Percentiles rank a stretch among this genome's conserved stretches.
Evolutionary conservation across 176 grass and related monocot species (phyloP).

Genomic region (Juncus effusus): DNA sequence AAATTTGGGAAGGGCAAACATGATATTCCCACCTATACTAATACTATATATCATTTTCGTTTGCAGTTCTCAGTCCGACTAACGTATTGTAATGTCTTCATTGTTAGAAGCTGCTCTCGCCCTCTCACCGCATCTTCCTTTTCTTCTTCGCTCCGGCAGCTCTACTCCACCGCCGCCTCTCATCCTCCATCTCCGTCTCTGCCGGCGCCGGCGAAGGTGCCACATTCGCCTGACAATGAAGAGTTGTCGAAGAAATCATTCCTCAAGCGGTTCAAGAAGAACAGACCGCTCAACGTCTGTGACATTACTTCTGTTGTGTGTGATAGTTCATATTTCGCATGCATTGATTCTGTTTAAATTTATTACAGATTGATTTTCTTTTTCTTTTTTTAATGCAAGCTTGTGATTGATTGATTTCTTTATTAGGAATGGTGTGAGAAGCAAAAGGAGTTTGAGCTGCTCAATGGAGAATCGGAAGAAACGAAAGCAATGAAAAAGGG

Average conservation of each 20-base stretch:
- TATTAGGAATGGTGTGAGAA: constrained; percentile 91
- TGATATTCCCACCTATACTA: no score
- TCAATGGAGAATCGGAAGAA: constrained; percentile 47
- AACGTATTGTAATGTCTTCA: constrained; percentile 42
- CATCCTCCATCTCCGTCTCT: constrained; percentile 10
- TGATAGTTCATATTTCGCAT: neutral
- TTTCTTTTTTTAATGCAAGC: neutral
- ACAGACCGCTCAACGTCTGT: constrained; percentile 52
- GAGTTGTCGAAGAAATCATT: constrained; percentile 43
- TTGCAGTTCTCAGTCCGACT: no score
- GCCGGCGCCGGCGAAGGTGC: neutral
- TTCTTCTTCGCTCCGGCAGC: constrained; percentile 14
- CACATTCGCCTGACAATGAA: constrained; percentile 51
- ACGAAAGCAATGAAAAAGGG: constrained; percentile 80
- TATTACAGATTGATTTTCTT: neutral
- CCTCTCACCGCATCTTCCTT: constrained; percentile 26
- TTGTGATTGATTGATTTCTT: neutral
- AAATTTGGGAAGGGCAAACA: no score
- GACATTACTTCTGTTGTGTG: constrained; percentile 77
- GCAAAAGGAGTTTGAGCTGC: constrained; percentile 76
- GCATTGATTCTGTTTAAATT: neutral
- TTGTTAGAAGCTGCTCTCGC: constrained; percentile 61
- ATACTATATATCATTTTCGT: no score
- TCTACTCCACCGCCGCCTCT: neutral
- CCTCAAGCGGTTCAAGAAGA: constrained; percentile 42